A percentile compares a stretch with the other conserved stretches of the same genome.
phyloP scores from a whole-genome alignment of 2,329 filamentous ascomycete genomes.

The Sporothrix dimorphospora region DNA sequence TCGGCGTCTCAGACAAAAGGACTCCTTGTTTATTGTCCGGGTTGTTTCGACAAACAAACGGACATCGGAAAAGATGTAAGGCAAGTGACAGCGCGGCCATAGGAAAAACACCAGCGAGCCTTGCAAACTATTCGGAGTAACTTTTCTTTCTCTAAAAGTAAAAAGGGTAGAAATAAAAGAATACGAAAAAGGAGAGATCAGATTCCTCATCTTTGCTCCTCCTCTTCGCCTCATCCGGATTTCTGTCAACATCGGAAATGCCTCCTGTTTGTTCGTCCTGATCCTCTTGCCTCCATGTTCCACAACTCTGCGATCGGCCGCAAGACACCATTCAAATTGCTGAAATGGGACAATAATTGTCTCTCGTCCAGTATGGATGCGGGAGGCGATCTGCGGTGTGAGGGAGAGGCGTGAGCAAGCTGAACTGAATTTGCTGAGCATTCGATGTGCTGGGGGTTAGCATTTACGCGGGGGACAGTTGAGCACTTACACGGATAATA shows the following conservation, averaged over 20 bases:
- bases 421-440: background rate
- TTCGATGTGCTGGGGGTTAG: background rate
- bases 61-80: background rate
- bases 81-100: too few relatives aligned
- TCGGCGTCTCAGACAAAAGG: background rate
- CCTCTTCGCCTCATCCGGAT: background rate
- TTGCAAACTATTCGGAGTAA: too few relatives aligned
- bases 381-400: background rate
- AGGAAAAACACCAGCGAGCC: too few relatives aligned
- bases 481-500: background rate
- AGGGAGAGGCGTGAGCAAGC: background rate
- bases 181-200: background rate
- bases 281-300: conserved; percentile 10
- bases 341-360: background rate
- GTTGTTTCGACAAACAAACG: background rate
- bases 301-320: conserved; percentile 1
- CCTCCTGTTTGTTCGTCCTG: conserved; percentile 17
- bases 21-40: background rate
- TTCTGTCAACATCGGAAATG: background rate
- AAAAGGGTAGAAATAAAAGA: background rate
- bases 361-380: background rate
- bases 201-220: background rate
- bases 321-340: background rate
- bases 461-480: background rate
- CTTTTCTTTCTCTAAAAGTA: background rate